Base-by-base conservation (phyloP, 768 basidiomycete genomes). In the Amanita molliuscula region DNA sequence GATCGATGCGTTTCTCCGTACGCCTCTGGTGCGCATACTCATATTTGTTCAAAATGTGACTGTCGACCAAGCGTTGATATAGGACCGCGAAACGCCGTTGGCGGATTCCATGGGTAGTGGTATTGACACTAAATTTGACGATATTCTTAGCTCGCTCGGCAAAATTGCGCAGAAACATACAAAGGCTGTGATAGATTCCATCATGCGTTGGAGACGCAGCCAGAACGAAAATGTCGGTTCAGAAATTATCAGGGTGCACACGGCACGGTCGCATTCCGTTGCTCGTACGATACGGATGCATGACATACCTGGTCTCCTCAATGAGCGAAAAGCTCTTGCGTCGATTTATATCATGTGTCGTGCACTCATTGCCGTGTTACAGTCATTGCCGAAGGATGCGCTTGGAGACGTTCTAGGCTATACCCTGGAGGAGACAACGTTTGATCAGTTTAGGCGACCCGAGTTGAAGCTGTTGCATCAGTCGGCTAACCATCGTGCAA, bases 291-390 rank as follows among this genome's bases (percentile, higher is more conserved):
- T 66, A 20, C 73, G 77, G 16, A 54, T 68, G 33, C 67, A 70
- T 37, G 81, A 84, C 50, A 65, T 74, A 15, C 67, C 74, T 0
- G 66, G 64, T 26, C 59, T 80, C n/a, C 63, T 84, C 40, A 76
- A 73, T 50, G 88, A 88, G 61, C 81, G 84, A 26, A 82, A 83
- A 61, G 78, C 80, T n/a, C 73, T 94, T 3, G 84, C 89, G 5
- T 81, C 89, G 0, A 84, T 88, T 34, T 95, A 92, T 61, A 80
- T 97, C 59, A 84, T 91, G 81, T 93, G 89, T 59, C 79, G 92
- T 45, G 84, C 88, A 3, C 73, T 95, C 16, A 82, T 91, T 23
- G 81, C 78, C 1, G 78, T 93, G 10, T 75, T 94, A 48, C 78
- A 82, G 34, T 71, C 76, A 15, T 73, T 88, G 23, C 73, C 84